These are phyloP conservation scores for Coemansia furcata DNA, from an alignment of 192 early-diverging fungal species.

Conservation along the genomic window DNA sequence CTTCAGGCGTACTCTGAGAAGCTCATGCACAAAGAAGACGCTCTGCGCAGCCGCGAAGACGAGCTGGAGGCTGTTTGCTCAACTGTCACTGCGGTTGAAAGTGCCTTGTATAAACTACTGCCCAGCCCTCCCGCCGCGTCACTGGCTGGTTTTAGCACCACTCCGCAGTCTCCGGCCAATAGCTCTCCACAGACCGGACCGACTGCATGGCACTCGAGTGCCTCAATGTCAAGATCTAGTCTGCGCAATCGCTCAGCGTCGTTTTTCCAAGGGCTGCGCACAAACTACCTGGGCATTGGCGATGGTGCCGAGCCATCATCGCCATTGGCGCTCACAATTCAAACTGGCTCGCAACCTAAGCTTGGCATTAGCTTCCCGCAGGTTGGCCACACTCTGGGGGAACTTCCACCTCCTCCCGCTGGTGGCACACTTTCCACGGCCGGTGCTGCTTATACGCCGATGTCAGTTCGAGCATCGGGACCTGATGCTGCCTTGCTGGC, in stretches of 20 bases:
- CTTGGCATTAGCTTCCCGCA: background rate
- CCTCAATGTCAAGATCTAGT: conserved; percentile 13
- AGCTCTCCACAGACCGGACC: conserved; percentile 7
- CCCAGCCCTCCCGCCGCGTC: conserved; percentile 2
- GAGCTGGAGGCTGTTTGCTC: conserved; percentile 37
- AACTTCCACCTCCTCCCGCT: background rate
- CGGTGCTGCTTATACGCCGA: background rate
- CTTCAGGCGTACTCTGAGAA: conserved; percentile 45
- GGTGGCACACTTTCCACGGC: background rate
- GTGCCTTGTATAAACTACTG: conserved; percentile 13
- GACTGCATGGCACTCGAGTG: background rate
- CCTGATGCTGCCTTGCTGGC: conserved; percentile 20
- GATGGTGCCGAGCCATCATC: conserved; percentile 15
- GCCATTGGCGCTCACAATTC: conserved; percentile 6
- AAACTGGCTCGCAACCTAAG: background rate
- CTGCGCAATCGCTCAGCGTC: conserved; percentile 44
- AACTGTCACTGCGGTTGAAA: conserved; percentile 15
- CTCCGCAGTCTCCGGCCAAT: conserved; percentile 2
- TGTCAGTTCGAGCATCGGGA: conserved; percentile 6
- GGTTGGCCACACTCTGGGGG: background rate
- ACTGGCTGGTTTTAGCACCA: background rate
- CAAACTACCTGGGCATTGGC: conserved; percentile 22
- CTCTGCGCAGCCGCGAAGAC: conserved; percentile 47
- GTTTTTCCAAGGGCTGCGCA: conserved; percentile 43
- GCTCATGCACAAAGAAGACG: conserved; percentile 48